Conservation (phyloP, 1,284 basidiomycete species). For the Coniophora puteana region DNA sequence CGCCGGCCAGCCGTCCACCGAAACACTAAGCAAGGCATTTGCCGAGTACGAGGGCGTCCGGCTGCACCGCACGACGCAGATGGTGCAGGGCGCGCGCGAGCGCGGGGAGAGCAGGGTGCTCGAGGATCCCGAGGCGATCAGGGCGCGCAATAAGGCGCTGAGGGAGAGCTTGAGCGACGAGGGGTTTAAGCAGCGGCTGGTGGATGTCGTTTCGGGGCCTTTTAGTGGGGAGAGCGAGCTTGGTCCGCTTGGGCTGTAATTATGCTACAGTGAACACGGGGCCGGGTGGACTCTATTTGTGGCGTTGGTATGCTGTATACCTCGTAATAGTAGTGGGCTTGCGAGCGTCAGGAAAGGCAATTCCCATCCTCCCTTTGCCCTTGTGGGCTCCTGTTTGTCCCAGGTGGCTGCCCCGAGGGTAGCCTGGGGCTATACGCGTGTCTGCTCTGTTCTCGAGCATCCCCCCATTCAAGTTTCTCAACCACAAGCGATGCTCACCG, state of each 20-base stretch:
- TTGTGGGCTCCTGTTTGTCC: too few species aligned
- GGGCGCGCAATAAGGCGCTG: constrained; percentile 26
- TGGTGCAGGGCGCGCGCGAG: constrained; percentile 36
- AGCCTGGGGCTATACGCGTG: too few species aligned
- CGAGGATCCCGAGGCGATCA: constrained; percentile 30
- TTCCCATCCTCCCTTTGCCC: too few species aligned
- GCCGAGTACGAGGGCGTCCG: constrained; percentile 41
- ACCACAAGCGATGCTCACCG: too few species aligned
- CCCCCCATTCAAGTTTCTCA: too few species aligned
- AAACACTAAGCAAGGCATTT: constrained; percentile 30
- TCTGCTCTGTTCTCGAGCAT: too few species aligned
- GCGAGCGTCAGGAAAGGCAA: too few species aligned
- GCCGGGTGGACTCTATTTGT: too few species aligned
- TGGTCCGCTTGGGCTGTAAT: not conserved
- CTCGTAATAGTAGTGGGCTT: too few species aligned
- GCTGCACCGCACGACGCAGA: constrained; percentile 31
- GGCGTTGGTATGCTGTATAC: too few species aligned
- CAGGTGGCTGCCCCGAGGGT: too few species aligned
- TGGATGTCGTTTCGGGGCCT: constrained; percentile 10
- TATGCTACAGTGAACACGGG: not conserved
- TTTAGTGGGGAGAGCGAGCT: constrained; percentile 17
- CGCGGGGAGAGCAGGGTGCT: constrained; percentile 35
- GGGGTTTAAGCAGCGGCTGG: constrained; percentile 8
- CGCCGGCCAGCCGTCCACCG: constrained; percentile 24
- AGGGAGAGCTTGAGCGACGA: constrained; percentile 19